Evolutionary conservation across 2,329 filamentous ascomycete genomes (phyloP).

Genomic region (Alternaria gansuensis): DNA sequence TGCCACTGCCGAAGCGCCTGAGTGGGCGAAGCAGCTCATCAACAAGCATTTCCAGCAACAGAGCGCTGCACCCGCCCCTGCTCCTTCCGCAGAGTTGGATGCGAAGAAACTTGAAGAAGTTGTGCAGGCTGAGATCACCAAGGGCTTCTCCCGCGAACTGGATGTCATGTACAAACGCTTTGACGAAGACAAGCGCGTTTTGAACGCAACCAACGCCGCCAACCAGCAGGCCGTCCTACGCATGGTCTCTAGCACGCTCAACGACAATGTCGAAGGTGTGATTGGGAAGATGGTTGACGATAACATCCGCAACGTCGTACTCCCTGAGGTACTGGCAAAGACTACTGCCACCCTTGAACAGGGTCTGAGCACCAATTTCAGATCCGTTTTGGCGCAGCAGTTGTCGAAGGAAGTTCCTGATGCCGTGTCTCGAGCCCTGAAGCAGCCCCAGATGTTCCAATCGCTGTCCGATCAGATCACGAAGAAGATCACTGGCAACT

Average conservation of each 20-base stretch:
- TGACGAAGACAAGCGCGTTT: constrained; percentile 73
- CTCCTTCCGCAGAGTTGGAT: constrained; percentile 47
- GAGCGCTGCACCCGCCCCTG: constrained; percentile 24
- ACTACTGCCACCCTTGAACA: constrained; percentile 74
- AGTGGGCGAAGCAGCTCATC: constrained; percentile 51
- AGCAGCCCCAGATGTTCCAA: constrained; percentile 76
- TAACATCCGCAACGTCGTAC: constrained; percentile 76
- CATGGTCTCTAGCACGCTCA: constrained; percentile 72
- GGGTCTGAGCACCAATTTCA: constrained; percentile 73
- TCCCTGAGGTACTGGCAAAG: constrained; percentile 76
- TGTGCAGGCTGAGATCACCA: constrained; percentile 60
- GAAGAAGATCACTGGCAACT: constrained; percentile 69
- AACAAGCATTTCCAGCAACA: constrained; percentile 42
- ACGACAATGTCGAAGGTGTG: constrained; percentile 77
- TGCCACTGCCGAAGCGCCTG: constrained; percentile 43
- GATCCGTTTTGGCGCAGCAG: constrained; percentile 69
- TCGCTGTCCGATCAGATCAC: constrained; percentile 76
- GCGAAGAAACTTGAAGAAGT: constrained; percentile 64
- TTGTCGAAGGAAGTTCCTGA: constrained; percentile 79
- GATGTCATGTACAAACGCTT: constrained; percentile 67
- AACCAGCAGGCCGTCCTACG: constrained; percentile 75
- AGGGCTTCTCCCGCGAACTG: constrained; percentile 59
- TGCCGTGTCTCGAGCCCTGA: constrained; percentile 72
- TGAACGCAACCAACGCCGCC: constrained; percentile 69
- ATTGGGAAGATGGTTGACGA: constrained; percentile 78